phyloP scores from a whole-genome alignment of 345 rosid genomes.

The Brassica incana region DNA sequence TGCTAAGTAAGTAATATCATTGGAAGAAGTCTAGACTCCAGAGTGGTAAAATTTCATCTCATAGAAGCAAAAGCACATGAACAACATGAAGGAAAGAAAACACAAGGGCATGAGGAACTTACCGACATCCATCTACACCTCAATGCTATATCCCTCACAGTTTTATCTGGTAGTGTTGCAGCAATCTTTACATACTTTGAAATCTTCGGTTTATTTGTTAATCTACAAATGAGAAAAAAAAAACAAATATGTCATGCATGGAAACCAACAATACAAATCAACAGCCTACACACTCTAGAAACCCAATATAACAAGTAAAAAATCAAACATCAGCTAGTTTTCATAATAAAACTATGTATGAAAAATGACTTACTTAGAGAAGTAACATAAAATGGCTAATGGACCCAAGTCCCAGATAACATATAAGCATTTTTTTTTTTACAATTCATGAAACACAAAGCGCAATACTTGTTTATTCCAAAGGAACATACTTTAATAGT shows the following conservation, averaged over 20 bases:
- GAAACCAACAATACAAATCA: not conserved
- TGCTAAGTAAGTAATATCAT: not conserved
- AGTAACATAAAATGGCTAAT: slow-evolving; percentile 1
- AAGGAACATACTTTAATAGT: slow-evolving; percentile 33
- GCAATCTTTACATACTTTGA: slow-evolving; percentile 84
- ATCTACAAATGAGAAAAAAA: slow-evolving; percentile 43
- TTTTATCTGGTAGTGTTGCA: slow-evolving; percentile 75
- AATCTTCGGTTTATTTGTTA: slow-evolving; percentile 69
- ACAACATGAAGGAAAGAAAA: slow-evolving; percentile 8
- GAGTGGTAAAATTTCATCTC: slow-evolving; percentile 11
- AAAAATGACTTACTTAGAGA: not conserved
- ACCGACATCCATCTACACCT: slow-evolving; percentile 79
- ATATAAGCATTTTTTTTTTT: not conserved
- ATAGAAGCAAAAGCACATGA: slow-evolving; percentile 10
- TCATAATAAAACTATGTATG: not conserved
- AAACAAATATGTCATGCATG: slow-evolving; percentile 2
- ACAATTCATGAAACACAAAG: slow-evolving; percentile 28
- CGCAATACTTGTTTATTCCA: slow-evolving; percentile 9
- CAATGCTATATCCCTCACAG: slow-evolving; percentile 96
- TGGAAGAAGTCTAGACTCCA: slow-evolving; percentile 16
- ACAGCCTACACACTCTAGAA: slow-evolving; percentile 5
- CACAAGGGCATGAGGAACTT: slow-evolving; percentile 23
- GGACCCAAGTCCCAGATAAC: slow-evolving; percentile 11
- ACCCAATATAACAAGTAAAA: not conserved
- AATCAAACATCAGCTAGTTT: not conserved